These are phyloP conservation scores for Rhododendron ferrugineum DNA, from an alignment of 148 eudicot species.

Conservation along the genomic window DNA sequence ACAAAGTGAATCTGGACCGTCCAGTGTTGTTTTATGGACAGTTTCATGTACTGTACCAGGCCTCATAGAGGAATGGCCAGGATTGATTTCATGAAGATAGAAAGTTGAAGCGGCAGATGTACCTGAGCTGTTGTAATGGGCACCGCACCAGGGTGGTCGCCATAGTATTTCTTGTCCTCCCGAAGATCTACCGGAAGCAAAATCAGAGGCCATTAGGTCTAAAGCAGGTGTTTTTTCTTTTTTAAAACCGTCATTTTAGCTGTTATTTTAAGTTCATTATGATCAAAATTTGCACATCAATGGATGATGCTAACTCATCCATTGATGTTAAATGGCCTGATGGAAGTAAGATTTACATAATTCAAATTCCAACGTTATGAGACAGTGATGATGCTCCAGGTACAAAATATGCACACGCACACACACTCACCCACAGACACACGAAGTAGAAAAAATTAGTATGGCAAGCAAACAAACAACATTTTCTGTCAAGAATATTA, in stretches of 20 bases:
- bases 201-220: not conserved
- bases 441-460: not conserved
- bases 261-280: not conserved
- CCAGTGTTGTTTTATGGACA: too few species aligned
- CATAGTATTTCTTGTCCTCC: constrained; percentile 63
- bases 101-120: not conserved
- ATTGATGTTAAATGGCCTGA: not conserved
- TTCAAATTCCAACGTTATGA: not conserved
- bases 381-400: not conserved
- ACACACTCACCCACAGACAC: not conserved
- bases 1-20: too few species aligned
- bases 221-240: not conserved
- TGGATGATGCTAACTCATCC: not conserved
- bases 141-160: constrained; percentile 75
- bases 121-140: constrained; percentile 74
- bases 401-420: not conserved
- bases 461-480: not conserved
- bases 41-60: too few species aligned
- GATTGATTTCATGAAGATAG: not conserved
- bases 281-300: not conserved
- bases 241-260: not conserved
- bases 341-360: not conserved
- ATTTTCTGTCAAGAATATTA: not conserved
- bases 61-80: not conserved
- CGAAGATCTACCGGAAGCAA: constrained; percentile 60